phyloP scores from a whole-genome alignment of 2,329 filamentous ascomycete genomes.

The Colletotrichum tamarilloi region DNA sequence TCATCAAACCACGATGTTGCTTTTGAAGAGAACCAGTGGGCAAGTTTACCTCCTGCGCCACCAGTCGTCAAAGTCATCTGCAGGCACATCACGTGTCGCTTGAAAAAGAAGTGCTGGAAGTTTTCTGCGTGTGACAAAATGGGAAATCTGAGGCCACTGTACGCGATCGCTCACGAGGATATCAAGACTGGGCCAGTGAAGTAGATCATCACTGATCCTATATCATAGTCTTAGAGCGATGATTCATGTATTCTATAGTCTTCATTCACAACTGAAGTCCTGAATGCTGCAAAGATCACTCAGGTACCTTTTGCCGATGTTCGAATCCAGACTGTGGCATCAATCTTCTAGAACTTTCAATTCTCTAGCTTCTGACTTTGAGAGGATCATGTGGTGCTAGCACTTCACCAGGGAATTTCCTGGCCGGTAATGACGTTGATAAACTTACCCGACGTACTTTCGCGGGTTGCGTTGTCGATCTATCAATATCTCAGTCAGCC shows the following conservation, averaged over 20 bases:
- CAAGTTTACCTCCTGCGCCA: conserved; percentile 32
- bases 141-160: conserved; percentile 40
- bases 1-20: conserved; percentile 39
- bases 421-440: conserved; percentile 32
- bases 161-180: conserved; percentile 36
- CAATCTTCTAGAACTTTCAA: no score
- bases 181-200: not conserved
- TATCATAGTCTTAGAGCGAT: not conserved
- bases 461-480: conserved; percentile 50
- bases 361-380: no score
- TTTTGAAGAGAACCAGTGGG: conserved; percentile 47
- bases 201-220: not conserved
- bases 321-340: no score
- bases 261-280: no score
- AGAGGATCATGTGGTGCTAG: no score
- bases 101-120: conserved; percentile 39
- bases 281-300: no score
- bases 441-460: conserved; percentile 40
- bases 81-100: conserved; percentile 35
- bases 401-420: conserved; percentile 34
- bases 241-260: no score
- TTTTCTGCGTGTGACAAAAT: conserved; percentile 41
- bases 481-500: not conserved
- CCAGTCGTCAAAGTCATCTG: conserved; percentile 37
- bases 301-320: no score